Conservation (phyloP, 1,284 basidiomycete species). For the Stereum hirsutum region DNA sequence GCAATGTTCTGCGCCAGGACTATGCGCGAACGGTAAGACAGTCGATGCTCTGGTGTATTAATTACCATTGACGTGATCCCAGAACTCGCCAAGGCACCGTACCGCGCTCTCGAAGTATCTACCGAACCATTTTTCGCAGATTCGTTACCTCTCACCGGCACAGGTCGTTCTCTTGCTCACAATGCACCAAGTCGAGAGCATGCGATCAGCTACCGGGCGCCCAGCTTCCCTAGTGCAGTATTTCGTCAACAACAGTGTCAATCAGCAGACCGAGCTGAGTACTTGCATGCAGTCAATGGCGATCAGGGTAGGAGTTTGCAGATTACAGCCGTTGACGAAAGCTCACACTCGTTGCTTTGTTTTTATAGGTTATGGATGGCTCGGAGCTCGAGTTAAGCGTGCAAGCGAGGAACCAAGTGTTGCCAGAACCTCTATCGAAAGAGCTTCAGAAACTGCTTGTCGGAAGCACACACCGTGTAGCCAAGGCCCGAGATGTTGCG, state of each 20-base stretch:
- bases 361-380: slow-evolving; percentile 57
- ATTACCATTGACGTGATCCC: too few relatives aligned
- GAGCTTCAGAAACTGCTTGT: slow-evolving; percentile 78
- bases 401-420: slow-evolving; percentile 71
- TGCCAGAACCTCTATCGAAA: slow-evolving; percentile 63
- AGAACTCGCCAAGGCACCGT: slow-evolving; percentile 65
- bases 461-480: slow-evolving; percentile 76
- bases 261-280: slow-evolving; percentile 57
- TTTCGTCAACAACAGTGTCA: slow-evolving; percentile 85
- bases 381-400: slow-evolving; percentile 63
- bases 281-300: slow-evolving; percentile 82
- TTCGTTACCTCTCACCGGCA: slow-evolving; percentile 70
- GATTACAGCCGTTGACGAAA: neutral
- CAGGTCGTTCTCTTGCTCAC: slow-evolving; percentile 85
- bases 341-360: neutral
- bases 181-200: slow-evolving; percentile 85
- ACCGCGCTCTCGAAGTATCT: slow-evolving; percentile 56
- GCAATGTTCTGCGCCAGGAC: slow-evolving; percentile 86
- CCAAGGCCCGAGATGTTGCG: slow-evolving; percentile 77
- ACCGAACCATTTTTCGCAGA: slow-evolving; percentile 62
- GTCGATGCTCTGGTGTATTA: too few relatives aligned
- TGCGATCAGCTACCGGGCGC: slow-evolving; percentile 74
- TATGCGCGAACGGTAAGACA: slow-evolving; percentile 71
- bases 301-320: slow-evolving; percentile 57
- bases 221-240: slow-evolving; percentile 84